A percentile compares a stretch with the other conserved stretches of the same genome.
phyloP scores from a whole-genome alignment of 495 filamentous ascomycete genomes.

The Aspergillus cavernicola region DNA sequence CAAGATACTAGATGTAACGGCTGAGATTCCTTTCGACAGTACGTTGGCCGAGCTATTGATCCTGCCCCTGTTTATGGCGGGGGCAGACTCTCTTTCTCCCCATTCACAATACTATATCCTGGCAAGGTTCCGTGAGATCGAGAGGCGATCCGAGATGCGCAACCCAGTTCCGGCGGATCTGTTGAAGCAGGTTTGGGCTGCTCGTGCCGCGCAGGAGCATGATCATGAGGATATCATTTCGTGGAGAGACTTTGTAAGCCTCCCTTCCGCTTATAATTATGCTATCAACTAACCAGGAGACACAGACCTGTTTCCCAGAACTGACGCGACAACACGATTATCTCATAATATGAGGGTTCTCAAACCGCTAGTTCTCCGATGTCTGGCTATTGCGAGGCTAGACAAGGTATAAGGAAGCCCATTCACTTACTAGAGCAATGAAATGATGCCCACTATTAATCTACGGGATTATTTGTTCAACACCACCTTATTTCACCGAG shows the following conservation, averaged over 20 bases:
- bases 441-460: too few species aligned
- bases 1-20: conserved; percentile 29
- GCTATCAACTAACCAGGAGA: too few species aligned
- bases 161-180: conserved; percentile 24
- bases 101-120: conserved; percentile 36
- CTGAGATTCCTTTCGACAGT: conserved; percentile 26
- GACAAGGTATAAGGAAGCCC: too few species aligned
- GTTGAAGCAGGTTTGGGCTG: conserved; percentile 34
- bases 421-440: too few species aligned
- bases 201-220: conserved; percentile 22
- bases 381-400: too few species aligned
- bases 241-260: conserved; percentile 38
- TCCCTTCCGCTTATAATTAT: neutral
- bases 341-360: conserved; percentile 20
- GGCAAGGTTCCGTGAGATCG: conserved; percentile 26
- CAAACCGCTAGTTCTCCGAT: too few species aligned
- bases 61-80: conserved; percentile 37
- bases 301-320: conserved; percentile 17
- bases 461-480: too few species aligned
- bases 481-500: too few species aligned
- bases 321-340: conserved; percentile 22
- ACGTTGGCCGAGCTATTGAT: conserved; percentile 30
- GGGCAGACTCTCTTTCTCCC: conserved; percentile 29
- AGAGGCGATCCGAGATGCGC: conserved; percentile 30
- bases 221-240: conserved; percentile 29